Conservation (phyloP, 2,329 filamentous ascomycete species). For the Fusarium mundagurra region DNA sequence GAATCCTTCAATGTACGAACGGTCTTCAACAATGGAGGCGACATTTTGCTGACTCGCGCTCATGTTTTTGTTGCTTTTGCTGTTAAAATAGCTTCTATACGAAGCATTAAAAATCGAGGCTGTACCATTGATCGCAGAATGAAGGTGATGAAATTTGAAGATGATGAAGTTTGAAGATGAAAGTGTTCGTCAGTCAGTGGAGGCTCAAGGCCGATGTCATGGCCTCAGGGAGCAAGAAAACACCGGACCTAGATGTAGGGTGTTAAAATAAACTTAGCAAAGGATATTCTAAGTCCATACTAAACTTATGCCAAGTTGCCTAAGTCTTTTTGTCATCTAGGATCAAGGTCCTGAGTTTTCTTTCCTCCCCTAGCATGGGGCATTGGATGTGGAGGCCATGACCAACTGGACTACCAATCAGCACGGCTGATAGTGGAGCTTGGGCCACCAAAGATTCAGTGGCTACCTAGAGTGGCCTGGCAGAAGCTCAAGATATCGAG, state of each 20-base stretch:
- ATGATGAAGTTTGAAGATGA: too few relatives aligned
- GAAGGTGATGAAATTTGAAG: not conserved
- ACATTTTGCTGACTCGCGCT: slow-evolving; percentile 10
- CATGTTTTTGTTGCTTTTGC: not conserved
- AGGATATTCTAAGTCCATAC: too few relatives aligned
- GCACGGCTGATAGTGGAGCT: not conserved
- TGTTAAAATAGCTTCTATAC: not conserved
- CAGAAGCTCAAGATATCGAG: too few relatives aligned
- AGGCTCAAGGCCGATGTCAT: slow-evolving; percentile 7
- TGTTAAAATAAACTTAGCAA: too few relatives aligned
- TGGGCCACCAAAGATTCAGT: not conserved
- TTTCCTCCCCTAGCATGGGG: too few relatives aligned
- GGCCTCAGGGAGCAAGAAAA: too few relatives aligned
- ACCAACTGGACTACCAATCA: not conserved
- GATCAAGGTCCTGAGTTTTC: too few relatives aligned
- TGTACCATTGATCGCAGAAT: not conserved
- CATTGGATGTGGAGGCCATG: not conserved
- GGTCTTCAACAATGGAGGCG: slow-evolving; percentile 12
- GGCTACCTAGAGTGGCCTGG: too few relatives aligned
- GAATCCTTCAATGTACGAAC: slow-evolving; percentile 30
- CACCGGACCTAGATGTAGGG: too few relatives aligned
- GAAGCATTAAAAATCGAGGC: not conserved
- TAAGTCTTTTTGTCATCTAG: too few relatives aligned
- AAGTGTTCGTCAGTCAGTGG: not conserved
- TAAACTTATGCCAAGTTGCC: too few relatives aligned